phyloP scores from a whole-genome alignment of 352 stramenopile genomes.

The Hyaloperonospora brassicae region DNA sequence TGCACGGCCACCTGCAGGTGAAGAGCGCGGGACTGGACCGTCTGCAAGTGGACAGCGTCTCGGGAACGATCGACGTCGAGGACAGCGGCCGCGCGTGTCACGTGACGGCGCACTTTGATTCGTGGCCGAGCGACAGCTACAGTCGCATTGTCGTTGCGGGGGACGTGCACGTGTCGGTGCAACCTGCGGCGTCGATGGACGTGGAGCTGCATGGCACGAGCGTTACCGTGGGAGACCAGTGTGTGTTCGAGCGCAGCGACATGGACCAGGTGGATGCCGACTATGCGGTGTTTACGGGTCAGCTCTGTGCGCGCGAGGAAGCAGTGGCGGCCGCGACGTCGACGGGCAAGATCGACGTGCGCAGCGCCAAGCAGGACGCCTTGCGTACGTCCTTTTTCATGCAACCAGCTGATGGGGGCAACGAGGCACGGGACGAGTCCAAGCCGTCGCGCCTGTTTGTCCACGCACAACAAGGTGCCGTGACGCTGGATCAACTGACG shows the following conservation, averaged over 20 bases:
- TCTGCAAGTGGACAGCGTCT: slow-evolving; percentile 57
- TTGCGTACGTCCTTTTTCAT: slow-evolving; percentile 81
- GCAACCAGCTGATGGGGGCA: slow-evolving; percentile 14
- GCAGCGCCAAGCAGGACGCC: slow-evolving; percentile 52
- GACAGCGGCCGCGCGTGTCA: slow-evolving; percentile 50
- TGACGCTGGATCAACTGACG: slow-evolving; percentile 51
- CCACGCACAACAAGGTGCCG: slow-evolving; percentile 33
- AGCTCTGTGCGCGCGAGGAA: slow-evolving; percentile 24
- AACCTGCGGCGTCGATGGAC: slow-evolving; percentile 43
- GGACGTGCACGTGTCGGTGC: slow-evolving; percentile 52
- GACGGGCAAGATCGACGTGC: slow-evolving; percentile 71
- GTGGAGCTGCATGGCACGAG: slow-evolving; percentile 58
- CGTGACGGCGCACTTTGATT: slow-evolving; percentile 68
- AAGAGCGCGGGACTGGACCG: slow-evolving; percentile 36
- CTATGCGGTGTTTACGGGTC: slow-evolving; percentile 61
- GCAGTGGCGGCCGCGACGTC: slow-evolving; percentile 4
- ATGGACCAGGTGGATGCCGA: slow-evolving; percentile 70
- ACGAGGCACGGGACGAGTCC: slow-evolving; percentile 3
- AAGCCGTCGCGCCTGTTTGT: slow-evolving; percentile 35
- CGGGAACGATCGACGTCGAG: slow-evolving; percentile 56
- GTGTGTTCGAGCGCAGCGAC: slow-evolving; percentile 38
- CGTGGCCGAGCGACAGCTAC: slow-evolving; percentile 33
- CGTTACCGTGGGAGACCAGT: slow-evolving; percentile 34
- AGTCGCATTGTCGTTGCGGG: slow-evolving; percentile 66
- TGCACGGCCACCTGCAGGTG: slow-evolving; percentile 66